Evolutionary conservation across 148 eudicot species (phyloP), one percentile per base, ranked within the genome.

Genomic region (Beta vulgaris): DNA sequence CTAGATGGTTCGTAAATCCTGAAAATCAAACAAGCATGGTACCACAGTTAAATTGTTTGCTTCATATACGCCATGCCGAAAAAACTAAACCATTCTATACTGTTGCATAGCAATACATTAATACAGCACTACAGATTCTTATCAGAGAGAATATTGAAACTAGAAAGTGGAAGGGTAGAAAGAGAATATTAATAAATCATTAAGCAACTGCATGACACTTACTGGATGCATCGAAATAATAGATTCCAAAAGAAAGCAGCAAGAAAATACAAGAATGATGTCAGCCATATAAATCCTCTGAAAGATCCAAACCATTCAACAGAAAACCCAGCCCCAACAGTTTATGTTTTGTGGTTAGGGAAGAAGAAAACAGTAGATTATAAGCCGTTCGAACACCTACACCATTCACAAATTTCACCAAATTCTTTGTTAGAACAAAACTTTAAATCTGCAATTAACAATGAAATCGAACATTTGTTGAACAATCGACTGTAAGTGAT

Each of bases 271-370:
- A 93, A 77, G 68, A 88, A 54, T 23, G 98, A 78, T 15, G 98
- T 91, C 71, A 93, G 87, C 85, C 89, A 86, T 80, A 93, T 80
- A 74, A 91, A 93, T 34, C 98, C 98, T 74, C 71, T 77, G 82
- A 93, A 93, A 26, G 98, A 93, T 72, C 98, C 98, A 21, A 87
- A 72, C 62, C 83, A 48, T 76, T 93, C 91, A 42, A 93, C 98
- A 71, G 89, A 93, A 79, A 63, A 91, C 46, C 98, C 98, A 72
- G 96, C 93, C 76, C 98, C 98, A 73, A 93, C 88, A 18, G 98
- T 93, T 76, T n/a, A n/a, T n/a, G n/a, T n/a, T n/a, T n/a, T n/a
- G n/a, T n/a, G n/a, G n/a, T n/a, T n/a, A n/a, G n/a, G n/a, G n/a
- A n/a, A n/a, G n/a, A n/a, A n/a, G n/a, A n/a, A n/a, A n/a, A n/a